Conservation (phyloP, 768 basidiomycete species). For the Suillus brevipes region DNA sequence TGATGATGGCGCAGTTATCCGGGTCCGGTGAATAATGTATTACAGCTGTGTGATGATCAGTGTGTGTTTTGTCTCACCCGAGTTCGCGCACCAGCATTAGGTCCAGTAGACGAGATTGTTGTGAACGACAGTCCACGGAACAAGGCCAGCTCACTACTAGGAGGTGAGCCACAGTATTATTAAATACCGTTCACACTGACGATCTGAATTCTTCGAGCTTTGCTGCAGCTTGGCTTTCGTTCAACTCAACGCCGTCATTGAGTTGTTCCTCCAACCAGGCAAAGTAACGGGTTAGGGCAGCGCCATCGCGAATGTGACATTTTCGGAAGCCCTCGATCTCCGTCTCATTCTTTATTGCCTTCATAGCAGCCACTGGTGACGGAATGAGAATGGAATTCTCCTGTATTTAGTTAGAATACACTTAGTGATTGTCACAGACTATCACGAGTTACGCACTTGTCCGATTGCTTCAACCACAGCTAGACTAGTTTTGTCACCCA, state of each 20-base stretch:
- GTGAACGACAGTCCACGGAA: conserved; percentile 90
- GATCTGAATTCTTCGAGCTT: conserved; percentile 78
- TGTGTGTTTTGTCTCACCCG: not conserved
- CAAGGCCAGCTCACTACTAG: conserved; percentile 62
- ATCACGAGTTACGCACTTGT: conserved; percentile 39
- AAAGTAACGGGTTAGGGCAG: conserved; percentile 86
- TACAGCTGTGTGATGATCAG: conserved; percentile 54
- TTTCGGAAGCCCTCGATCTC: conserved; percentile 91
- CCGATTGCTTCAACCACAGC: conserved; percentile 83
- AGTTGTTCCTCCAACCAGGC: conserved; percentile 92
- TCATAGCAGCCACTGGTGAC: conserved; percentile 78
- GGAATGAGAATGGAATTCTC: conserved; percentile 59
- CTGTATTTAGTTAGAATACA: conserved; percentile 31
- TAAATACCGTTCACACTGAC: conserved; percentile 45
- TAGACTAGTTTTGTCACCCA: conserved; percentile 77
- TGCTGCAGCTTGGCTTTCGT: conserved; percentile 80
- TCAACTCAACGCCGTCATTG: conserved; percentile 55
- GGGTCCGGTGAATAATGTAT: conserved; percentile 91
- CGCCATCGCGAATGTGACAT: conserved; percentile 87
- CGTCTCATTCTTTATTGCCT: conserved; percentile 75
- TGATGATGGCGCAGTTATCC: conserved; percentile 69
- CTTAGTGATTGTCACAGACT: not conserved
- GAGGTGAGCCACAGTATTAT: conserved; percentile 1
- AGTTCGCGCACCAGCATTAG: conserved; percentile 76
- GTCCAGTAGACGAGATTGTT: conserved; percentile 91